phyloP scores from a whole-genome alignment of 768 basidiomycete species.

The Candolleomyces efflorescens region DNA sequence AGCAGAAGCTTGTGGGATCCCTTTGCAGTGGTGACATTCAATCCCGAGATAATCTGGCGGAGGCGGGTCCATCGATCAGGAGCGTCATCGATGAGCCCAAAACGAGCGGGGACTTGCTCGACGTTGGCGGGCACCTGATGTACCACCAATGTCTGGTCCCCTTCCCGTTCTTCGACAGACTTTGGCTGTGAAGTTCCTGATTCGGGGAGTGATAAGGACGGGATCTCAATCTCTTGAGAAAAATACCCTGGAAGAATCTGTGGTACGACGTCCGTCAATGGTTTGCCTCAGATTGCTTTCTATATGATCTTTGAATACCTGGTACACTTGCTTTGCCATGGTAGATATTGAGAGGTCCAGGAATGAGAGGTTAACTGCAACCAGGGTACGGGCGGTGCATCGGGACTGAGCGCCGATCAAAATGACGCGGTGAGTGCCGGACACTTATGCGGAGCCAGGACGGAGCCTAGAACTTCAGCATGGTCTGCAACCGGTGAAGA shows the following conservation, averaged over 20 bases:
- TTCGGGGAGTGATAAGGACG: neutral
- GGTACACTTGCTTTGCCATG: too few species aligned
- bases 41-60: constrained; percentile 30
- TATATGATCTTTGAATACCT: too few species aligned
- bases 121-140: neutral
- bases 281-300: too few species aligned
- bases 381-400: too few species aligned
- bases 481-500: too few species aligned
- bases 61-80: constrained; percentile 48
- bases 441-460: too few species aligned
- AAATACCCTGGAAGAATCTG: constrained; percentile 11
- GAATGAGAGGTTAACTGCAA: too few species aligned
- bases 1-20: constrained; percentile 59
- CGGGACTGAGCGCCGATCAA: too few species aligned
- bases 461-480: too few species aligned
- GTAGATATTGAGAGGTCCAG: too few species aligned
- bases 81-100: constrained; percentile 54
- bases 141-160: constrained; percentile 15
- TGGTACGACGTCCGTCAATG: too few species aligned
- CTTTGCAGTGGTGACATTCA: constrained; percentile 39
- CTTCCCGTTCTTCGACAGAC: neutral
- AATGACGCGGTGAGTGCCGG: too few species aligned
- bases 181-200: neutral
- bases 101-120: constrained; percentile 47
- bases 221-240: neutral